Evolutionary conservation across 805 yeast species (phyloP).

Genomic region (Peterozyma toletana): DNA sequence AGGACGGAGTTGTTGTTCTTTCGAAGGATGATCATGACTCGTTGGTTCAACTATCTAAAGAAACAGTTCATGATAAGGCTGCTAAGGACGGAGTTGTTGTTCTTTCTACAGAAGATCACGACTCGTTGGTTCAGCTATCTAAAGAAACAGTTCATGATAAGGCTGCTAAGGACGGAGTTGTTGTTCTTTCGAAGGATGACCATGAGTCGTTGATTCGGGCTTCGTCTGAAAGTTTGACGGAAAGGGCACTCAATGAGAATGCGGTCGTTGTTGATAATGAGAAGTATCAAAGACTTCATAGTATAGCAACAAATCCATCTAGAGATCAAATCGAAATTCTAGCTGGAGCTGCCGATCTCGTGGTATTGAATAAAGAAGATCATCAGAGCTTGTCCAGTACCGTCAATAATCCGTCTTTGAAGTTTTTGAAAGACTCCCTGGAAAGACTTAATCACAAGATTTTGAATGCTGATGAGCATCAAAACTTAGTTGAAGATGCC

Average conservation of each 20-base stretch:
- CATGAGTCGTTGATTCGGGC: conserved; percentile 10
- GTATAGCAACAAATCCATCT: too few relatives aligned
- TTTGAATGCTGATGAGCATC: conserved; percentile 15
- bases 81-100: conserved; percentile 14
- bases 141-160: conserved; percentile 10
- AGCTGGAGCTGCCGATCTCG: conserved; percentile 13
- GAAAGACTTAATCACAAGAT: conserved; percentile 17
- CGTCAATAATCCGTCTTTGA: conserved; percentile 19
- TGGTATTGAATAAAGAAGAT: conserved; percentile 12
- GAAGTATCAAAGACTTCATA: conserved; percentile 12
- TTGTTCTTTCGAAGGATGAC: not conserved
- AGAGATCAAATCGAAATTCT: too few relatives aligned
- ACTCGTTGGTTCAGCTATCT: conserved; percentile 9
- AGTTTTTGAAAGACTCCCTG: conserved; percentile 15
- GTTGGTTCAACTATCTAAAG: conserved; percentile 8
- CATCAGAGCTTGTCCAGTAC: conserved; percentile 10
- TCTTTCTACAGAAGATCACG: not conserved
- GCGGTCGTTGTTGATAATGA: too few relatives aligned
- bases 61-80: conserved; percentile 15
- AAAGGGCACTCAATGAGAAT: too few relatives aligned
- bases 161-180: conserved; percentile 19
- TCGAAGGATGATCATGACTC: conserved; percentile 2
- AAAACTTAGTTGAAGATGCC: too few relatives aligned
- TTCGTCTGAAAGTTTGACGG: too few relatives aligned
- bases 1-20: too few relatives aligned